A percentile compares a stretch with the other conserved stretches of the same genome.
Evolutionary conservation across 2,329 filamentous ascomycete species (phyloP).

Genomic region (Alternaria infectoria): DNA sequence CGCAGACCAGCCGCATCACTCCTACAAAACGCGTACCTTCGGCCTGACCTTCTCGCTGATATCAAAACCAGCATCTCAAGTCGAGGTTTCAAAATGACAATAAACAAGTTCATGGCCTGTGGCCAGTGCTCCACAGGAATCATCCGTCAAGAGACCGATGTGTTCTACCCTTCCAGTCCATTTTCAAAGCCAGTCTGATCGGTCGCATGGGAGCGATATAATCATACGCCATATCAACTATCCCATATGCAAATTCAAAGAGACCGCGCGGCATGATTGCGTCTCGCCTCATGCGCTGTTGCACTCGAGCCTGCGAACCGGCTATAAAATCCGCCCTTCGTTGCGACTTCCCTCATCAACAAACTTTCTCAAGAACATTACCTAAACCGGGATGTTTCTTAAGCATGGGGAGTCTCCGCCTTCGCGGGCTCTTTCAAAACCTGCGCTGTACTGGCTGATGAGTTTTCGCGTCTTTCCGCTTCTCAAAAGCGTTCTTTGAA

Average conservation of each 20-base stretch:
- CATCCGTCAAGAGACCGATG: background rate
- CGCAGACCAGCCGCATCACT: background rate
- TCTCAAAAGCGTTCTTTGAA: too few relatives aligned
- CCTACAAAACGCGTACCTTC: background rate
- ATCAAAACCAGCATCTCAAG: background rate
- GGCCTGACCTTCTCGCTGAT: background rate
- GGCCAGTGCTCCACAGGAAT: background rate
- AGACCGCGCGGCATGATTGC: background rate
- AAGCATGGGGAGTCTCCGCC: fast-evolving
- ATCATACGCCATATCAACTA: background rate
- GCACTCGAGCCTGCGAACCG: background rate
- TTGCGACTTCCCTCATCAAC: background rate
- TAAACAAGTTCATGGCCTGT: fast-evolving
- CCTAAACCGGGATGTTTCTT: fast-evolving
- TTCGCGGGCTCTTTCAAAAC: background rate
- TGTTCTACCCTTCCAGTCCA: background rate
- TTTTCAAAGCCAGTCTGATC: background rate
- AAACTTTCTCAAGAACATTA: background rate
- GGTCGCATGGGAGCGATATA: background rate
- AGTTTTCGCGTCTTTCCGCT: background rate
- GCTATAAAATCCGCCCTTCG: background rate
- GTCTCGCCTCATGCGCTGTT: background rate
- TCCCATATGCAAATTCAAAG: background rate
- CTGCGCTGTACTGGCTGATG: fast-evolving
- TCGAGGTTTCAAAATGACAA: too few relatives aligned